Conservation (phyloP, 371 early-diverging fungal genomes). For the Zancudomyces culisetae region DNA sequence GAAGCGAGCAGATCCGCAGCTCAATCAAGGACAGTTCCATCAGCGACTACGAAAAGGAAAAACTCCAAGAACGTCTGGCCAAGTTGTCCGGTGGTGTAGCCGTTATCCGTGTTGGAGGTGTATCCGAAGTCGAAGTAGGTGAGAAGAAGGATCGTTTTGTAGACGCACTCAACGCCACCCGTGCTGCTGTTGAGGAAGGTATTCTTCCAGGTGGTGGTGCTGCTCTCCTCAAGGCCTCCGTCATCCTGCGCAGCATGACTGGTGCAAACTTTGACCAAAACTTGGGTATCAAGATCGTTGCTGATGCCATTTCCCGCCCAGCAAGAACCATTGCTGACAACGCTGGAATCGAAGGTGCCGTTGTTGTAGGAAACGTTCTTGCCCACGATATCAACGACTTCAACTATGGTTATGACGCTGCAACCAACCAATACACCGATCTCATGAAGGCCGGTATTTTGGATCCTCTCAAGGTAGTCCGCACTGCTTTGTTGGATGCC, state of each 20-base stretch:
- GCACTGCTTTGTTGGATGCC: constrained; percentile 89
- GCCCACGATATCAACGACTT: constrained; percentile 50
- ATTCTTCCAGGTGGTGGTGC: constrained; percentile 96
- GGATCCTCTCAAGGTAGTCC: constrained; percentile 95
- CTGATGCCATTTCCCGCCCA: constrained; percentile 81
- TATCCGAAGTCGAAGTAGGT: constrained; percentile 94
- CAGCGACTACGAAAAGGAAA: constrained; percentile 94
- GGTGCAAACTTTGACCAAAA: constrained; percentile 93
- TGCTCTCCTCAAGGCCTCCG: constrained; percentile 82
- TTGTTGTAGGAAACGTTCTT: constrained; percentile 84
- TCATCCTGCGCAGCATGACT: constrained; percentile 52
- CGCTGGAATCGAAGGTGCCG: constrained; percentile 90
- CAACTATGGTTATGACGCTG: constrained; percentile 85
- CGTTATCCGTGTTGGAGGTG: constrained; percentile 92
- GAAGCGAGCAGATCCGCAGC: constrained; percentile 89
- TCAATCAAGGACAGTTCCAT: constrained; percentile 58
- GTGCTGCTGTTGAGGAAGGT: constrained; percentile 97
- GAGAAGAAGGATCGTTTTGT: constrained; percentile 98
- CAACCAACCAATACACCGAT: constrained; percentile 75
- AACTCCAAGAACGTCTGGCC: constrained; percentile 95
- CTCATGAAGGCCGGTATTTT: constrained; percentile 91
- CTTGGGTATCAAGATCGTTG: constrained; percentile 86
- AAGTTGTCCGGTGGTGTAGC: constrained; percentile 95
- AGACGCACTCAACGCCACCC: constrained; percentile 93
- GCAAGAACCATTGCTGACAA: constrained; percentile 86